phyloP scores from a whole-genome alignment of 139 green algal genomes.

The Axilococcus clingmanii region DNA sequence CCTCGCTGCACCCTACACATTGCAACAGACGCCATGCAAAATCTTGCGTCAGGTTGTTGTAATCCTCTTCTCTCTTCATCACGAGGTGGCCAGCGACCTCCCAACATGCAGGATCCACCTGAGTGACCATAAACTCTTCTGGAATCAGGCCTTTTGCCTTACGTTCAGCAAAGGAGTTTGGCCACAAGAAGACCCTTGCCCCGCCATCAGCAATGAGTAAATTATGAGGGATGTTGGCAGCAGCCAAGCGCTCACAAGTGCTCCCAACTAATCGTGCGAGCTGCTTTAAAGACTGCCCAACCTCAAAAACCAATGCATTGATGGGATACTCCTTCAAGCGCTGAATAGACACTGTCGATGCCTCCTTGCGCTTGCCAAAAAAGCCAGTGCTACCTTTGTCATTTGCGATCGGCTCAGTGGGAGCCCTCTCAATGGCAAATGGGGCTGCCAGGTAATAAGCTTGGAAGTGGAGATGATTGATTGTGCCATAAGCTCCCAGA shows the following conservation, averaged over 20 bases:
- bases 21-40: slow-evolving; percentile 51
- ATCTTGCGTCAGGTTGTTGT: slow-evolving; percentile 58
- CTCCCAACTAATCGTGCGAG: slow-evolving; percentile 54
- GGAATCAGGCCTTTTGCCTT: slow-evolving; percentile 65
- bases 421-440: slow-evolving; percentile 78
- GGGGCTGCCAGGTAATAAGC: slow-evolving; percentile 61
- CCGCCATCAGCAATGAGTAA: slow-evolving; percentile 88
- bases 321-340: slow-evolving; percentile 80
- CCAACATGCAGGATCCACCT: slow-evolving; percentile 90
- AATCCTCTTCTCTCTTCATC: slow-evolving; percentile 83
- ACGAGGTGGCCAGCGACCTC: slow-evolving; percentile 96
- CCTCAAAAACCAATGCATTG: slow-evolving; percentile 77
- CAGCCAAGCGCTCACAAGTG: slow-evolving; percentile 59
- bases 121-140: slow-evolving; percentile 48
- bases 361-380: not conserved
- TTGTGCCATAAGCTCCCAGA: slow-evolving; percentile 92
- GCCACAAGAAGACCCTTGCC: slow-evolving; percentile 77
- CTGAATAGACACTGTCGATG: slow-evolving; percentile 34
- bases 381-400: not conserved
- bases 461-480: slow-evolving; percentile 99
- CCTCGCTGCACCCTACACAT: slow-evolving; percentile 48
- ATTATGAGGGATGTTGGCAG: slow-evolving; percentile 88
- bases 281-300: slow-evolving; percentile 35
- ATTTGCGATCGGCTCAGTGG: slow-evolving; percentile 36
- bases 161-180: slow-evolving; percentile 68